Percentiles rank a stretch among this genome's conserved stretches.
These are phyloP conservation scores for Ogataea paraovalis DNA, from an alignment of 805 yeast genomes.

Conservation along the genomic window DNA sequence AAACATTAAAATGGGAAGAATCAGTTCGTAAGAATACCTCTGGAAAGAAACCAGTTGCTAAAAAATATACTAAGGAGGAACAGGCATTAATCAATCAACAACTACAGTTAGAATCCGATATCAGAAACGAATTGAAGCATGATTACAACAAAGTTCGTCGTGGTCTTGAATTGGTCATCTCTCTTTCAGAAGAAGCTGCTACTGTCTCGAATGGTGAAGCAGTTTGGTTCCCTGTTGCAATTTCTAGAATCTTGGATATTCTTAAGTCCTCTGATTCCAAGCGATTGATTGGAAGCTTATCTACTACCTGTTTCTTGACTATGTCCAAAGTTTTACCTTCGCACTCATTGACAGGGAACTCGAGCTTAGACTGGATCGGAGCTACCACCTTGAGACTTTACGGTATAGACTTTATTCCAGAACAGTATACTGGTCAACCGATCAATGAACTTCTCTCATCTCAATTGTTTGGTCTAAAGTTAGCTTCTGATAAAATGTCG, in stretches of 20 bases:
- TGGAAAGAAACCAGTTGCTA: conserved; percentile 41
- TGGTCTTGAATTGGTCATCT: conserved; percentile 48
- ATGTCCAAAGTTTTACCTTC: conserved; percentile 44
- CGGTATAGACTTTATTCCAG: conserved; percentile 42
- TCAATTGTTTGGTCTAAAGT: conserved; percentile 70
- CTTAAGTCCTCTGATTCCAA: conserved; percentile 32
- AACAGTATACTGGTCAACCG: conserved; percentile 46
- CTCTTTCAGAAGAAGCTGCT: conserved; percentile 47
- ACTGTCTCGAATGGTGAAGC: conserved; percentile 60
- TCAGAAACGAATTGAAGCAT: conserved; percentile 44
- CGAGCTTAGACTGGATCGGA: conserved; percentile 53
- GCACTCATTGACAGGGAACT: conserved; percentile 45
- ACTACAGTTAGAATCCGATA: conserved; percentile 52
- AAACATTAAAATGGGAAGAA: conserved; percentile 86
- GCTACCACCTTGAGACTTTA: conserved; percentile 63
- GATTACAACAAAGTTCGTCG: conserved; percentile 39
- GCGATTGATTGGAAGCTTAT: conserved; percentile 34
- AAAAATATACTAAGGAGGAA: conserved; percentile 76
- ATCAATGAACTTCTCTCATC: conserved; percentile 54
- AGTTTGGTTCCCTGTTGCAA: conserved; percentile 71
- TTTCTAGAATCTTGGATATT: conserved; percentile 44
- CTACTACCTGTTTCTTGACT: conserved; percentile 47
- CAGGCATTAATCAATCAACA: conserved; percentile 59
- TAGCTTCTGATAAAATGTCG: conserved; percentile 67
- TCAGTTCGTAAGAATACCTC: conserved; percentile 71